These are phyloP conservation scores for Lachnellula occidentalis DNA, from an alignment of 2,329 filamentous ascomycete species.

Conservation along the genomic window DNA sequence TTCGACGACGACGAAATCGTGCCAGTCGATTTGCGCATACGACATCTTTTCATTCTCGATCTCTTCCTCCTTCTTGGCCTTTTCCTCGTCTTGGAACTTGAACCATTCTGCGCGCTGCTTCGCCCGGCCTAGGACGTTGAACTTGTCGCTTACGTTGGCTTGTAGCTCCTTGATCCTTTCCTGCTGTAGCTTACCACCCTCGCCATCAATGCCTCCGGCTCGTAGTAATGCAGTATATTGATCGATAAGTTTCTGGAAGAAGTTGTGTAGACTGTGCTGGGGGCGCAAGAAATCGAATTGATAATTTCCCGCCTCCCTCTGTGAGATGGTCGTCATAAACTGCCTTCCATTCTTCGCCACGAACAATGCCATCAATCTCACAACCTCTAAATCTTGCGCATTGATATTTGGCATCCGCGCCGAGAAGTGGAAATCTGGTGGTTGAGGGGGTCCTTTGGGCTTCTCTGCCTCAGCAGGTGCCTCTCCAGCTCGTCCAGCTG, in stretches of 20 bases:
- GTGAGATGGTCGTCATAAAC: slow-evolving; percentile 85
- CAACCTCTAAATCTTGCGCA: slow-evolving; percentile 77
- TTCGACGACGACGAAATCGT: slow-evolving; percentile 93
- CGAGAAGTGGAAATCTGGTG: slow-evolving; percentile 85
- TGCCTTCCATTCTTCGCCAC: slow-evolving; percentile 88
- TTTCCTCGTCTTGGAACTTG: slow-evolving; percentile 78
- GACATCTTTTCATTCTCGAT: slow-evolving; percentile 71
- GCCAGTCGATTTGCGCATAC: slow-evolving; percentile 91
- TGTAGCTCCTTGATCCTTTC: slow-evolving; percentile 68
- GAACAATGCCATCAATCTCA: slow-evolving; percentile 78
- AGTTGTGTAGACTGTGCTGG: slow-evolving; percentile 93
- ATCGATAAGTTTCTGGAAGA: slow-evolving; percentile 86
- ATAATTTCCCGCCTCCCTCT: slow-evolving; percentile 82
- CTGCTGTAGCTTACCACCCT: slow-evolving; percentile 60
- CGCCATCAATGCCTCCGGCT: slow-evolving; percentile 59
- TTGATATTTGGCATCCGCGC: slow-evolving; percentile 97
- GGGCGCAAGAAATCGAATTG: slow-evolving; percentile 96
- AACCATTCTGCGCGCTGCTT: slow-evolving; percentile 83
- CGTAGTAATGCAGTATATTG: slow-evolving; percentile 82
- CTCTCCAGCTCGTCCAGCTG: slow-evolving; percentile 68
- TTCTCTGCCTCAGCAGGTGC: slow-evolving; percentile 53
- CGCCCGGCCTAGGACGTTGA: slow-evolving; percentile 71
- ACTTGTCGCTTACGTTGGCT: slow-evolving; percentile 72
- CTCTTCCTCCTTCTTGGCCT: slow-evolving; percentile 82
- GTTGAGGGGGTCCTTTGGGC: slow-evolving; percentile 76